These are phyloP conservation scores for Escovopsis sp. DNA, from an alignment of 2,329 filamentous ascomycete species.

Conservation along the genomic window DNA sequence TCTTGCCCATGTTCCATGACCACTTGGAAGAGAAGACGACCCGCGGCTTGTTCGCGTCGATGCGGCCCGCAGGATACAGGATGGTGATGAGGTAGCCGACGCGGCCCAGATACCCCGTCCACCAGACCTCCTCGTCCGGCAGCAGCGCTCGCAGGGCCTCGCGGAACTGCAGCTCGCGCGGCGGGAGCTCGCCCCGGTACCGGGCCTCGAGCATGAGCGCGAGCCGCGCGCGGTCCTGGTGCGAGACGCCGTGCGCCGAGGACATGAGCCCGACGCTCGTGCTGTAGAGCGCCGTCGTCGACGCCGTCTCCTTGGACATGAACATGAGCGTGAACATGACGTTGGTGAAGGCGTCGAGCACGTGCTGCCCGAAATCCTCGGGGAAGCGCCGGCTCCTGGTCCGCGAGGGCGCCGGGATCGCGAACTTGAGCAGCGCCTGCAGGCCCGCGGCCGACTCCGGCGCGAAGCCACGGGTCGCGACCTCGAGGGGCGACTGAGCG, in stretches of 20 bases:
- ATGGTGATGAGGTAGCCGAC: slow-evolving; percentile 40
- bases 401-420: slow-evolving; percentile 25
- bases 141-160: slow-evolving; percentile 36
- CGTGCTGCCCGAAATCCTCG: slow-evolving; percentile 24
- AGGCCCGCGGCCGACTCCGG: slow-evolving; percentile 30
- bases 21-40: slow-evolving; percentile 26
- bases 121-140: slow-evolving; percentile 42
- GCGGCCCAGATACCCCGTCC: slow-evolving; percentile 47
- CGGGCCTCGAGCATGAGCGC: slow-evolving; percentile 48
- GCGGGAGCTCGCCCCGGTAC: slow-evolving; percentile 46
- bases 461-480: slow-evolving; percentile 40
- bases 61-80: slow-evolving; percentile 44
- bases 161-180: slow-evolving; percentile 40
- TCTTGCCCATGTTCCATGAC: slow-evolving; percentile 24
- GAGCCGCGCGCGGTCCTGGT: slow-evolving; percentile 43
- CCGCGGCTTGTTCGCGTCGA: slow-evolving; percentile 22
- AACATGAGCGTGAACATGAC: slow-evolving; percentile 38
- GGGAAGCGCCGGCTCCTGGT: slow-evolving; percentile 16
- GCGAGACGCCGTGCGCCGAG: slow-evolving; percentile 44
- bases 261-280: slow-evolving; percentile 49
- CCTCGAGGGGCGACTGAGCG: slow-evolving; percentile 39
- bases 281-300: slow-evolving; percentile 43
- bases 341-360: slow-evolving; percentile 43
- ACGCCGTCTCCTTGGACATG: slow-evolving; percentile 36
- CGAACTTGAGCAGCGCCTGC: slow-evolving; percentile 28